Evolutionary conservation across 176 grass and related monocot species (phyloP).

Genomic region (Aegilops sharonensis): DNA sequence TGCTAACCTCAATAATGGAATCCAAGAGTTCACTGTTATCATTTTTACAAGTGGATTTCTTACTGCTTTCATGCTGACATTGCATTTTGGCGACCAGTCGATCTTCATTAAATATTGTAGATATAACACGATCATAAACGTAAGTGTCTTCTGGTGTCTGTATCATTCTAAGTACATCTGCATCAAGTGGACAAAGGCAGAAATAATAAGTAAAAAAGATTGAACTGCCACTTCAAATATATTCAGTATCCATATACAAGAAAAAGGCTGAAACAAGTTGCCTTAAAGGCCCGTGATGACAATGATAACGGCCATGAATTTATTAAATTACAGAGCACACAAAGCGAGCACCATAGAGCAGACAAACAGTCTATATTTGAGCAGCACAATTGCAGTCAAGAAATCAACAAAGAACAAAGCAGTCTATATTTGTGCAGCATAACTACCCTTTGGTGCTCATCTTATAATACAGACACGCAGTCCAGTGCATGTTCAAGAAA

Average conservation of each 20-base stretch:
- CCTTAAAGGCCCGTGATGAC: background rate
- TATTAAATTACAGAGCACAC: background rate
- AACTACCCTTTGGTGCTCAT: background rate
- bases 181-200: constrained; percentile 36
- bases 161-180: constrained; percentile 97
- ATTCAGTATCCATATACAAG: background rate
- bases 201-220: constrained; percentile 20
- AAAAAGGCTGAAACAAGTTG: constrained; percentile 9
- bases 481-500: background rate
- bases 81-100: constrained; percentile 64
- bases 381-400: background rate
- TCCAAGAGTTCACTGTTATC: constrained; percentile 79
- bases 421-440: background rate
- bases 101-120: constrained; percentile 85
- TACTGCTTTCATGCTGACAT: constrained; percentile 52
- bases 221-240: constrained; percentile 20
- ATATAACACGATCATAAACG: constrained; percentile 88
- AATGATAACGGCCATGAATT: background rate
- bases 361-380: background rate
- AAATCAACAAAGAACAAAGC: background rate
- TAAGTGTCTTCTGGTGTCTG: constrained; percentile 87
- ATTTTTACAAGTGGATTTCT: constrained; percentile 48
- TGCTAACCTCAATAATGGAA: constrained; percentile 75
- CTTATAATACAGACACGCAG: background rate
- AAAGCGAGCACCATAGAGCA: background rate